Base-by-base conservation (phyloP, 2,329 filamentous ascomycete genomes). In the Diplodia seriata region DNA sequence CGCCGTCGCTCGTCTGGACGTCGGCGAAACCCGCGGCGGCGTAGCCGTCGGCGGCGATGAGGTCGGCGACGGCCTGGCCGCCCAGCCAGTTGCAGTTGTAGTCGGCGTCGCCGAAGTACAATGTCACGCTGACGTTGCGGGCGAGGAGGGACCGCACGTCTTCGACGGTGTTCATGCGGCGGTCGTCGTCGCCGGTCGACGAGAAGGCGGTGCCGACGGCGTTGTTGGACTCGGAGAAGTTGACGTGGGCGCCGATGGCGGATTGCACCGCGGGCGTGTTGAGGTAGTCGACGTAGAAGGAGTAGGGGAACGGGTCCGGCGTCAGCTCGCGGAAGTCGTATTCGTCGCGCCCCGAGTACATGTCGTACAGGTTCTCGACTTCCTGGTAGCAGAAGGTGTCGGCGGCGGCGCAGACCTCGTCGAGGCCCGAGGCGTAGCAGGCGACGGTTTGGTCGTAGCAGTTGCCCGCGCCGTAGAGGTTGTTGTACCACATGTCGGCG, bases 201-300 rank as follows among this genome's bases (percentile, higher is more conserved):
- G 72, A 74, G 72, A 86, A 86, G 0, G 82, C 82, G 4, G 68
- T 71, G 49, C 73, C 73, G 2, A 86, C 83, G 0, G 81, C 77
- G 68, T 74, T 81, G 68, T 80, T 83, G 40, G 75, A 77, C 4
- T 76, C 75, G 3, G 84, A 85, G 77, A 85, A 90, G 74, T 89
- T 90, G 67, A 83, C 82, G 71, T 78, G 86, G 0, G 85, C 87
- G 11, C 87, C 87, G 67, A 90, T 84, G 0, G 86, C 87, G n/a
- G 78, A 73, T 70, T 86, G 86, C 1, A 89, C 82, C 12, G 78
- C 74, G 0, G 83, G 78, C 1, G 80, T 81, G 75, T 90, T 89
- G 38, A 90, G 81, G 73, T 88, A 90, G n/a, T 82, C 78, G 14
- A 78, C 75, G 71, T 84, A 89, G 75, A 84, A 86, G 0, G 73